Evolutionary conservation across 129 eudicot species (phyloP).

Genomic region (Ambrosia trifida): DNA sequence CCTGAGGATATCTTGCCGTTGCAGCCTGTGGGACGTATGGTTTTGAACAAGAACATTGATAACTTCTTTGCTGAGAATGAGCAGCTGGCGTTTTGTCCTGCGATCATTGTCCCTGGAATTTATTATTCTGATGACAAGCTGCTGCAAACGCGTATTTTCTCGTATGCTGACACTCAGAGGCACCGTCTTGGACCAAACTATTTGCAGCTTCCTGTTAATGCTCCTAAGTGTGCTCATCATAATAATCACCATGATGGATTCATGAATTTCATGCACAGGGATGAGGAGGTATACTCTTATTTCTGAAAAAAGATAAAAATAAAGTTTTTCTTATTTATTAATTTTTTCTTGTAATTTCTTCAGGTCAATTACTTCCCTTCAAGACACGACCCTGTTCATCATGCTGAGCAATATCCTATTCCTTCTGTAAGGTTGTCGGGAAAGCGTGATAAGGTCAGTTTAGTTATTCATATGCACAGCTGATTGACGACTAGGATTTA

Average conservation of each 20-base stretch:
- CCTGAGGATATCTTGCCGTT: constrained; percentile 74
- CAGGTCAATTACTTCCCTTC: constrained; percentile 76
- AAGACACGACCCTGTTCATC: constrained; percentile 59
- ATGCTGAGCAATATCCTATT: constrained; percentile 69
- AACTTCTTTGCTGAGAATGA: constrained; percentile 87
- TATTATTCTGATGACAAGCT: constrained; percentile 76
- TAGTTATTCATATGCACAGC: not conserved
- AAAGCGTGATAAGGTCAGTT: constrained; percentile 61
- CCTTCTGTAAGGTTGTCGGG: constrained; percentile 54
- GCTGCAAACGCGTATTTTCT: constrained; percentile 67
- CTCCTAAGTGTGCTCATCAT: constrained; percentile 73
- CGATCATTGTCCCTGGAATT: constrained; percentile 66
- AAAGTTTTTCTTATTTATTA: not conserved
- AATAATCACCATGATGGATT: constrained; percentile 78
- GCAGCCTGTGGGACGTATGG: constrained; percentile 85
- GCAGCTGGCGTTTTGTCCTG: constrained; percentile 77
- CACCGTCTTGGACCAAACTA: constrained; percentile 80
- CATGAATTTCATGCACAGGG: constrained; percentile 72
- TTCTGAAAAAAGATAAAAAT: not conserved
- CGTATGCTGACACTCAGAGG: constrained; percentile 73
- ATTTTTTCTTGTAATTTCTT: not conserved
- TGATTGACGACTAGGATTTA: not conserved
- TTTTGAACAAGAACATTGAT: constrained; percentile 75
- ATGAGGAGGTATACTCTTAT: constrained; percentile 53
- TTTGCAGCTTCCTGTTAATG: constrained; percentile 73